Percentiles rank a stretch among this genome's conserved stretches.
Evolutionary conservation across 2,329 filamentous ascomycete species (phyloP).

Genomic region (Pestalotiopsis sp.): DNA sequence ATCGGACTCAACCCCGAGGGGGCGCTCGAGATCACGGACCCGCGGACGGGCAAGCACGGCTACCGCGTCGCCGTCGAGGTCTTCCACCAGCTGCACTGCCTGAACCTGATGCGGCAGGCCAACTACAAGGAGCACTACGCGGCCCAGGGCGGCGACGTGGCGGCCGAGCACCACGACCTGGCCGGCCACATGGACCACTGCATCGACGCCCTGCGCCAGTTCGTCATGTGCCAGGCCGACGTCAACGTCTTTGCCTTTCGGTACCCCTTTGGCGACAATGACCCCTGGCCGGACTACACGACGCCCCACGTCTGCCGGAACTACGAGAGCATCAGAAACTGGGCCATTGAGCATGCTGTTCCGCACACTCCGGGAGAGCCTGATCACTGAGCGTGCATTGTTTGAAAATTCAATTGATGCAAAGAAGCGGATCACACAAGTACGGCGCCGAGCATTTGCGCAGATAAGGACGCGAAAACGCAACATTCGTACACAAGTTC

Average conservation of each 20-base stretch:
- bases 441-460: neutral
- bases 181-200: constrained; percentile 55
- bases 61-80: constrained; percentile 63
- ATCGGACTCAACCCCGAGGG: constrained; percentile 53
- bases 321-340: constrained; percentile 52
- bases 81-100: constrained; percentile 58
- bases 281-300: constrained; percentile 58
- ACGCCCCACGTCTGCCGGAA: constrained; percentile 57
- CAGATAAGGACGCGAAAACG: neutral
- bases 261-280: constrained; percentile 45
- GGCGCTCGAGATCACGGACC: constrained; percentile 58
- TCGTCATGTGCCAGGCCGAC: constrained; percentile 58
- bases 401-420: no score
- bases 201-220: constrained; percentile 54
- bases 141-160: constrained; percentile 49
- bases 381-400: constrained; percentile 23
- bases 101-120: constrained; percentile 50
- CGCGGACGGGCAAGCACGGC: constrained; percentile 56
- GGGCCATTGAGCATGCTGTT: constrained; percentile 55
- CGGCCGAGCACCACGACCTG: constrained; percentile 42
- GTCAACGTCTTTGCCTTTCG: constrained; percentile 58
- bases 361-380: constrained; percentile 31
- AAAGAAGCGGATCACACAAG: neutral
- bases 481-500: neutral
- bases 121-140: constrained; percentile 52